phyloP scores from a whole-genome alignment of 2,329 filamentous ascomycete species.

The Didymella pomorum region DNA sequence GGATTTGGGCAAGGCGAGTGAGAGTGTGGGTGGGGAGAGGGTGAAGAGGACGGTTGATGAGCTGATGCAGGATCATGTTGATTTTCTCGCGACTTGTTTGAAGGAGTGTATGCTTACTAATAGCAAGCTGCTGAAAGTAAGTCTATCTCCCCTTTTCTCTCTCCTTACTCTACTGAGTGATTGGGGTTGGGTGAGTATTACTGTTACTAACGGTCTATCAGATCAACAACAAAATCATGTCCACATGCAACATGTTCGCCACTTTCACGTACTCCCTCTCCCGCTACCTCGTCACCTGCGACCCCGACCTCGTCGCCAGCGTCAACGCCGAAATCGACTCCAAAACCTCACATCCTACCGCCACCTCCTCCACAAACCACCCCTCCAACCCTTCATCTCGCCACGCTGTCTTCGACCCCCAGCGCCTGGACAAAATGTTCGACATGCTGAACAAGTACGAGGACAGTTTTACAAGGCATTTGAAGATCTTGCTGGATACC shows the following conservation, averaged over 20 bases:
- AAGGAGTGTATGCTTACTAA: constrained; percentile 99
- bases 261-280: constrained; percentile 87
- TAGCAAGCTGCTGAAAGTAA: constrained; percentile 87
- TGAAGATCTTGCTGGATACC: constrained; percentile 93
- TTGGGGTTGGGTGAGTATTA: too few species aligned
- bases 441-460: constrained; percentile 93
- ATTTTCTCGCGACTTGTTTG: constrained; percentile 95
- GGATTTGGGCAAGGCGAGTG: constrained; percentile 47
- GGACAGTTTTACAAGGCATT: constrained; percentile 86
- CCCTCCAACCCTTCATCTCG: constrained; percentile 2
- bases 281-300: constrained; percentile 81
- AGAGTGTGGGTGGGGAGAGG: constrained; percentile 50
- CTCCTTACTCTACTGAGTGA: too few species aligned
- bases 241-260: constrained; percentile 93
- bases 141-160: constrained; percentile 35
- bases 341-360: too few species aligned
- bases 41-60: constrained; percentile 89
- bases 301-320: constrained; percentile 74
- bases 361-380: too few species aligned
- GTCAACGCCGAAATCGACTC: constrained; percentile 63
- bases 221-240: constrained; percentile 98
- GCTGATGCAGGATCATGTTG: constrained; percentile 98
- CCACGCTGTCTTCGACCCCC: constrained; percentile 62
- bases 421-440: constrained; percentile 76
- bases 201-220: constrained; percentile 49